Conservation (phyloP, 345 rosid genomes). For the Aethionema arabicum region DNA sequence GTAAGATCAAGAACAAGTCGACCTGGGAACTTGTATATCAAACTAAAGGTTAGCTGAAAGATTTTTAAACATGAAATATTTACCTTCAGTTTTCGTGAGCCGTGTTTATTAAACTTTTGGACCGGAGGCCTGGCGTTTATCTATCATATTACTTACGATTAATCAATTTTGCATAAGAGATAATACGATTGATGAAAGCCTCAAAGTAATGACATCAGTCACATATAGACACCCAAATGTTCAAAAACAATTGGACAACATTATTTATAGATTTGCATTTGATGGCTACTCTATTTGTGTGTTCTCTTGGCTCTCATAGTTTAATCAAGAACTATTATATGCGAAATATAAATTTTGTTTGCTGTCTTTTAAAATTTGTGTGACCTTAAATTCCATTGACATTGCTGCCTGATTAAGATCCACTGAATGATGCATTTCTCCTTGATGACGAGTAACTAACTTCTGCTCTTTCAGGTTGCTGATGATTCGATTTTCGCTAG, state of each 20-base stretch:
- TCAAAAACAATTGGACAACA: background rate
- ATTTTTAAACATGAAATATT: constrained; percentile 14
- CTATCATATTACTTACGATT: constrained; percentile 5
- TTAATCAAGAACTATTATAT: constrained; percentile 13
- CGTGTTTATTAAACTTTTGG: constrained; percentile 16
- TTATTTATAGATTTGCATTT: constrained; percentile 14
- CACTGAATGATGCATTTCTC: constrained; percentile 21
- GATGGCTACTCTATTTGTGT: constrained; percentile 22
- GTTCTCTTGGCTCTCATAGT: constrained; percentile 3
- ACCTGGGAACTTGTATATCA: constrained; percentile 73
- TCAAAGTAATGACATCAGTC: constrained; percentile 5
- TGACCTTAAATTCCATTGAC: background rate
- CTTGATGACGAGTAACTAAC: constrained; percentile 23
- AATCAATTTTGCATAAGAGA: constrained; percentile 20
- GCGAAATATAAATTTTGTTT: constrained; percentile 1
- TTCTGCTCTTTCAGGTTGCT: constrained; percentile 57
- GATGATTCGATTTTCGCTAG: constrained; percentile 73
- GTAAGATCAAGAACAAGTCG: constrained; percentile 53
- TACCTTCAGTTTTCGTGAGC: constrained; percentile 12
- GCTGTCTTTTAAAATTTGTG: constrained; percentile 5
- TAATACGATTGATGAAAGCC: constrained; percentile 1
- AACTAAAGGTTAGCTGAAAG: constrained; percentile 59
- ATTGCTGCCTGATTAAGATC: constrained; percentile 13
- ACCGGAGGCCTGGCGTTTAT: constrained; percentile 12
- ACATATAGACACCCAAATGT: background rate